These are phyloP conservation scores for Leccinum longicurvipes DNA, from an alignment of 768 basidiomycete genomes.

Conservation along the genomic window DNA sequence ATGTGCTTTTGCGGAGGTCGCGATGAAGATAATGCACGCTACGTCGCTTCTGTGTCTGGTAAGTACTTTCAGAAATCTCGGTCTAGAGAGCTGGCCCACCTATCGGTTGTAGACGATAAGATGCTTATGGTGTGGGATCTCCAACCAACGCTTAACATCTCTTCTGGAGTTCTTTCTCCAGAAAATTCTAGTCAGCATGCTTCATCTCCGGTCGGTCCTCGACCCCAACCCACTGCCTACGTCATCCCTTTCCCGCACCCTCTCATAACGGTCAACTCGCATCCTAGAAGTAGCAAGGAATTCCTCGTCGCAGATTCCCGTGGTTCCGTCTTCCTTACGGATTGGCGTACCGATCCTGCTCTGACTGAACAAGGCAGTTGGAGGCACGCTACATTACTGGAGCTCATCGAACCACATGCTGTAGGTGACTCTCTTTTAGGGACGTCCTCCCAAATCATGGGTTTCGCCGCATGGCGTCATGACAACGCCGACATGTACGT, in stretches of 20 bases:
- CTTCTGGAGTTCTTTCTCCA: constrained; percentile 36
- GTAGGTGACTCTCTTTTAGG: constrained; percentile 53
- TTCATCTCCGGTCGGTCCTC: constrained; percentile 32
- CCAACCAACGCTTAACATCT: constrained; percentile 49
- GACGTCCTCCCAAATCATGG: constrained; percentile 43
- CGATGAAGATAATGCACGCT: constrained; percentile 62
- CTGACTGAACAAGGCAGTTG: constrained; percentile 48
- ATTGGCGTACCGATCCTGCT: constrained; percentile 76
- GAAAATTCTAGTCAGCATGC: constrained; percentile 28
- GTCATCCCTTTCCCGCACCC: constrained; percentile 71
- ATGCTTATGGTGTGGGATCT: constrained; percentile 88
- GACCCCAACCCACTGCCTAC: constrained; percentile 75
- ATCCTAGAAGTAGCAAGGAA: constrained; percentile 72
- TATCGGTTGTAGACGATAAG: constrained; percentile 57
- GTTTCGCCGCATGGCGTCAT: constrained; percentile 66
- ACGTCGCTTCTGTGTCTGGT: constrained; percentile 83
- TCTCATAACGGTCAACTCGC: constrained; percentile 64
- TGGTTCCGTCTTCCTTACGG: constrained; percentile 73
- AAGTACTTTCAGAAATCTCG: constrained; percentile 2
- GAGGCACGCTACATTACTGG: constrained; percentile 62
- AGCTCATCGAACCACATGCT: constrained; percentile 68
- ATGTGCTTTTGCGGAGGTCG: constrained; percentile 79
- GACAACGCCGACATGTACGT: constrained; percentile 72
- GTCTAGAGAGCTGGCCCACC: background rate
- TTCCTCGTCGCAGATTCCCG: constrained; percentile 73